Evolutionary conservation across 148 eudicot genomes (phyloP).

Genomic region (Nepenthes gracilis): DNA sequence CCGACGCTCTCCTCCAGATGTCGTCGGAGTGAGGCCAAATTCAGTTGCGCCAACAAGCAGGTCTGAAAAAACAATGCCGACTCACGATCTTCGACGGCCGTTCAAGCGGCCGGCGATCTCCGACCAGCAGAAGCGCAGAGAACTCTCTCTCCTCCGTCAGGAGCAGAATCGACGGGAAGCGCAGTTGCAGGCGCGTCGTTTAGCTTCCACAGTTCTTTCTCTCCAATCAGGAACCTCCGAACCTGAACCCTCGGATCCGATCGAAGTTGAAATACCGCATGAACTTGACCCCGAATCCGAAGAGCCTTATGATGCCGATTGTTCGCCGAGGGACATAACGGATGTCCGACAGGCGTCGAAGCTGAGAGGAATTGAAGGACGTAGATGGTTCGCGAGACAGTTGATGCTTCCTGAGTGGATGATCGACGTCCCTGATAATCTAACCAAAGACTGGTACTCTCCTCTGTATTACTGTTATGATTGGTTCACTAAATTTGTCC

Average conservation of each 20-base stretch:
- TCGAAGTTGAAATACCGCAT: conserved; percentile 13
- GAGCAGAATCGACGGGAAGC: conserved; percentile 68
- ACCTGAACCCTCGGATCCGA: conserved; percentile 2
- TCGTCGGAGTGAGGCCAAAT: no score
- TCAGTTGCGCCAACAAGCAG: no score
- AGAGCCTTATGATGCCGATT: conserved; percentile 4
- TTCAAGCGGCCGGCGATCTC: conserved; percentile 75
- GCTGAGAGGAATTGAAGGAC: conserved; percentile 53
- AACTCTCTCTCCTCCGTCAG: conserved; percentile 76
- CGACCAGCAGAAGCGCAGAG: conserved; percentile 84
- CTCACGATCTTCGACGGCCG: conserved; percentile 75
- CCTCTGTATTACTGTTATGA: not conserved
- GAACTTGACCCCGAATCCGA: conserved; percentile 9
- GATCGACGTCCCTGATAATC: conserved; percentile 69
- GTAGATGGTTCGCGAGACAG: conserved; percentile 80
- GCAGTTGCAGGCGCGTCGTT: conserved; percentile 69
- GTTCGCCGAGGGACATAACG: conserved; percentile 16
- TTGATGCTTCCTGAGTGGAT: conserved; percentile 99
- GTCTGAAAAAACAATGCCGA: conserved; percentile 30
- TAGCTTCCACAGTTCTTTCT: conserved; percentile 59
- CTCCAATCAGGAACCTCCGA: conserved; percentile 18
- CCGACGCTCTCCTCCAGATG: no score
- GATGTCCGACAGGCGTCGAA: conserved; percentile 62
- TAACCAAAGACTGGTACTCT: conserved; percentile 53
- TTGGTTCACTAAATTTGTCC: no score